These are phyloP conservation scores for Aspergillus olivimuriae DNA, from an alignment of 495 filamentous ascomycete species.

Conservation along the genomic window DNA sequence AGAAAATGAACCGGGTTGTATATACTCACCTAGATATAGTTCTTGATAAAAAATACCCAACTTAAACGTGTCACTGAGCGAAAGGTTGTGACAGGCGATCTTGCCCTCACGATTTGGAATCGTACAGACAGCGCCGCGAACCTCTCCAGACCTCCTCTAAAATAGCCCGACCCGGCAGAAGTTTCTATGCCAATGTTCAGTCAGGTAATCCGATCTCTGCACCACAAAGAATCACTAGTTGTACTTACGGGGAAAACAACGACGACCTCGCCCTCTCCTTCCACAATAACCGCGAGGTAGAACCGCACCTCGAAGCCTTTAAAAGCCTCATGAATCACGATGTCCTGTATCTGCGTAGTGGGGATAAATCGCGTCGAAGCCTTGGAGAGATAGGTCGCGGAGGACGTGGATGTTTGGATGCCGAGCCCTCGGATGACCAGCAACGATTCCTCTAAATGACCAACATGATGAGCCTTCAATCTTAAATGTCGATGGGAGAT, in stretches of 20 bases:
- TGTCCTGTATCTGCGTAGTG: slow-evolving; percentile 82
- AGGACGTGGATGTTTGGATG: slow-evolving; percentile 76
- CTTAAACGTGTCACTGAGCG: neutral
- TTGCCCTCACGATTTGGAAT: slow-evolving; percentile 50
- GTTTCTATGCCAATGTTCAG: slow-evolving; percentile 30
- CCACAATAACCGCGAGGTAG: slow-evolving; percentile 84
- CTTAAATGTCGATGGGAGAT: no score
- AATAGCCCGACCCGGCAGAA: slow-evolving; percentile 63
- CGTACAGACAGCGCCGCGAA: slow-evolving; percentile 67
- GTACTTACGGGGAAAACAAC: slow-evolving; percentile 79
- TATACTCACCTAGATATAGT: slow-evolving; percentile 16
- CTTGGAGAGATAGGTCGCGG: slow-evolving; percentile 54
- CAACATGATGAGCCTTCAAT: neutral
- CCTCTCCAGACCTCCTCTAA: slow-evolving; percentile 86
- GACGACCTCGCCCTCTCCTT: slow-evolving; percentile 80
- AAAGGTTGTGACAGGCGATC: no score
- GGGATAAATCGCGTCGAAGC: slow-evolving; percentile 86
- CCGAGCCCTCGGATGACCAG: slow-evolving; percentile 84
- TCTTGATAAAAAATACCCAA: neutral
- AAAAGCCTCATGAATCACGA: slow-evolving; percentile 94
- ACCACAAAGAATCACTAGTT: neutral
- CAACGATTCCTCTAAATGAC: slow-evolving; percentile 64
- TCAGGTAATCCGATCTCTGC: slow-evolving; percentile 7
- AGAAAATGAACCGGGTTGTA: slow-evolving; percentile 12
- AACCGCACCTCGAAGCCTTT: slow-evolving; percentile 85